Conservation (phyloP, 305 asterid genomes). For the Solanum hybrid region DNA sequence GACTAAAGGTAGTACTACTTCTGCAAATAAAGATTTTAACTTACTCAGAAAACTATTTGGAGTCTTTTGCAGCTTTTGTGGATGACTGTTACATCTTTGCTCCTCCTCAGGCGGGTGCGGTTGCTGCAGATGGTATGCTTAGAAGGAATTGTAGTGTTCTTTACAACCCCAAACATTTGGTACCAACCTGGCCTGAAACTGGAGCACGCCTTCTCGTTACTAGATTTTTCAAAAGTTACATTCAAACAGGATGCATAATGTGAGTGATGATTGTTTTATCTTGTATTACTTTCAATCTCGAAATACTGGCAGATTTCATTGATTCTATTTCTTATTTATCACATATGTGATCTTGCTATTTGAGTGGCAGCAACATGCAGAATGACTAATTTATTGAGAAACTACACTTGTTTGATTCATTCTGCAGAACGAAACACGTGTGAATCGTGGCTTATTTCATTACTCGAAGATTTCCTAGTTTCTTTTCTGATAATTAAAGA, state of each 20-base stretch:
- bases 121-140: not conserved
- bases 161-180: not conserved
- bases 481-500: not conserved
- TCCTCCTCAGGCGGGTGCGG: not conserved
- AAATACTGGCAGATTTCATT: not conserved
- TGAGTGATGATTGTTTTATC: not conserved
- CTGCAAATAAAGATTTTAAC: not conserved
- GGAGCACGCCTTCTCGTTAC: not conserved
- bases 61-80: not conserved
- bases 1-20: not conserved
- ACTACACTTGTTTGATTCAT: not conserved
- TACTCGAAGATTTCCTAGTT: not conserved
- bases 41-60: not conserved
- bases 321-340: not conserved
- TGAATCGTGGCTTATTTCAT: not conserved
- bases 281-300: not conserved
- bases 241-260: not conserved
- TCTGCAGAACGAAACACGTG: not conserved
- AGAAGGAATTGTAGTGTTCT: not conserved
- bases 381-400: not conserved
- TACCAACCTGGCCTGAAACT: not conserved
- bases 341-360: not conserved
- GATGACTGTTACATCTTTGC: not conserved
- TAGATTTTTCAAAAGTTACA: not conserved
- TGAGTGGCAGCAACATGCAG: not conserved